These are phyloP conservation scores for Claviceps digitariae DNA, from an alignment of 2,329 filamentous ascomycete species.

Conservation along the genomic window DNA sequence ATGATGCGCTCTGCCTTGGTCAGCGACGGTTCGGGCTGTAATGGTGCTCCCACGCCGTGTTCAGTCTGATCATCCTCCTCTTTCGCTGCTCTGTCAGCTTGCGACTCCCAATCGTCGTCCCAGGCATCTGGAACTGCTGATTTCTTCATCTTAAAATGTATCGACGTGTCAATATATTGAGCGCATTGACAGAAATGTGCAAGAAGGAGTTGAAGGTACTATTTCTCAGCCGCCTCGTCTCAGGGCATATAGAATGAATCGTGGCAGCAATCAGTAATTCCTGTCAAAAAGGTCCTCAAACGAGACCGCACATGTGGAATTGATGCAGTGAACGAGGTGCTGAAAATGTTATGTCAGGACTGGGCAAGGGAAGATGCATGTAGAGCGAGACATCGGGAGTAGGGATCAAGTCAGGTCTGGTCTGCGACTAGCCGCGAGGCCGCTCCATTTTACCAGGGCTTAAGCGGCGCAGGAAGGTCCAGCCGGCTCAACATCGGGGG, in stretches of 20 bases:
- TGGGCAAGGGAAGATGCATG: not conserved
- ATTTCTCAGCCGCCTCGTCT: not conserved
- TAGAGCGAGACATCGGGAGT: not conserved
- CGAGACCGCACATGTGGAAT: not conserved
- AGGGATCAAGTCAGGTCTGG: not conserved
- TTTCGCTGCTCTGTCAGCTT: slow-evolving; percentile 47
- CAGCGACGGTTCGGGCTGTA: slow-evolving; percentile 24
- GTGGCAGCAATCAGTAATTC: not conserved
- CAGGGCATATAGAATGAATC: not conserved
- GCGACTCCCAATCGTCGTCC: slow-evolving; percentile 79
- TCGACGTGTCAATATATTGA: not conserved
- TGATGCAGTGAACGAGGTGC: not conserved
- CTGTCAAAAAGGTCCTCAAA: not conserved
- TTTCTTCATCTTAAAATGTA: slow-evolving; percentile 29
- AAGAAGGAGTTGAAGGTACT: not conserved
- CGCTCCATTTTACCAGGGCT: not conserved
- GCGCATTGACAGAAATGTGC: not conserved
- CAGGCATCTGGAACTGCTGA: slow-evolving; percentile 58
- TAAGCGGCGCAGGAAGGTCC: not conserved
- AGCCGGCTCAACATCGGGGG: not conserved
- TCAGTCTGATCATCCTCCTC: slow-evolving; percentile 22
- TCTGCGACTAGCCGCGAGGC: not conserved
- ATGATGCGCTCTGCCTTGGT: slow-evolving; percentile 67
- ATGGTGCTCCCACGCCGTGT: slow-evolving; percentile 7
- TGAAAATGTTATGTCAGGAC: not conserved